Evolutionary conservation across 345 rosid genomes (phyloP), one percentile per base, ranked within the genome.

Genomic region (Eutrema japonicum): DNA sequence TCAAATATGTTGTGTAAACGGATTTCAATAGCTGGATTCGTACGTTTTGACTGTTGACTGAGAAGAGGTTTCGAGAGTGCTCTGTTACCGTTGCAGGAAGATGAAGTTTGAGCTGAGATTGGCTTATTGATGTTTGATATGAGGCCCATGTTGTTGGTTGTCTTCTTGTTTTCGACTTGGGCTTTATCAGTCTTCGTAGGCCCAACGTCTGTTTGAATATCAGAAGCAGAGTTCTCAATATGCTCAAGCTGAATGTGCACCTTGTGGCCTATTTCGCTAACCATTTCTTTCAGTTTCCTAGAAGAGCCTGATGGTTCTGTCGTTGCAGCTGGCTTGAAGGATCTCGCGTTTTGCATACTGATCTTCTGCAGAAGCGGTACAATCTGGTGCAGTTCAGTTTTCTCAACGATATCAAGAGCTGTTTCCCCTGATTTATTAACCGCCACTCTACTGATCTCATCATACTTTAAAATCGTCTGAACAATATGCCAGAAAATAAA

Each of bases 191-290:
- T 18, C 22, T 18, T 18, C 22, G 22, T 18, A 18, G 22, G 22
- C 22, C 22, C 22, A 18, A 18, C 22, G 1, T 18, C 22, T 18
- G 22, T 18, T 18, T 18, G 22, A 18, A 18, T 18, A 18, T 18
- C 22, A 18, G 22, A 18, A 18, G 22, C 22, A 18, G 22, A 18
- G 22, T 18, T 18, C 22, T 18, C 22, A 18, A 18, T 85, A 71
- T 90, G 93, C 77, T 87, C 83, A 0, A 89, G 85, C 84, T 92
- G 99, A 73, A 84, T 68, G 62, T 91, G 89, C 27, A 91, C 99
- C 79, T 81, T 96, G 30, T 92, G 88, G 69, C 88, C 89, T 50
- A 95, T 92, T 58, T 95, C 97, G 40, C 96, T 95, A 2, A 92
- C 99, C 0, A 96, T 85, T 82, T 89, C 96, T 72, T 92, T 92